Base-by-base conservation (phyloP, 805 yeast genomes). In the Nakazawaea ishiwadae region DNA sequence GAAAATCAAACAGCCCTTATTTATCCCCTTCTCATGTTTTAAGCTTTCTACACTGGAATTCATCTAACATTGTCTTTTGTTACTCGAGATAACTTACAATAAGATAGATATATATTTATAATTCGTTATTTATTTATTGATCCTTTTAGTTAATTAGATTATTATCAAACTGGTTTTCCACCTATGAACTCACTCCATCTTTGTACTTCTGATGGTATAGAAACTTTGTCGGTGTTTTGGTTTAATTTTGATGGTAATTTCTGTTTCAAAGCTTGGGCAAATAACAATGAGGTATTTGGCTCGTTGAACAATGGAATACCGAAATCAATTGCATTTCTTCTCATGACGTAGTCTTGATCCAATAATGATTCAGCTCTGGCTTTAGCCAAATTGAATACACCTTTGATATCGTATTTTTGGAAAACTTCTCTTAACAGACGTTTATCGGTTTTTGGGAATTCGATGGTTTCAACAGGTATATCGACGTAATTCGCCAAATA, bases 251-350 rank as follows among this genome's bases (percentile, higher is more conserved):
- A 70, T 71, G 51, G 77, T 66, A 51, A 85, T 71, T 89, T 88
- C 42, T 66, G 77, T 51, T 77, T 77, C 67, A 93, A 71, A 49
- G 96, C 86, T 58, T 79, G 69, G 17, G 97, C 89, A 64, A 93
- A 93, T 53, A 93, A 68, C 54, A 81, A 59, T 2, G 96, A 84
- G 17, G 99, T 95, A 60, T 88, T 81, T 50, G 98, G 96, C 70
- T 93, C 99, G 60, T 91, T 93, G 73, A 93, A 91, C 59, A 93
- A 72, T 32, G 99, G 96, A 56, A 91, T 83, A 46, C 86, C 98
- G 62, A 93, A 93, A 64, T 93, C 99, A 68, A 93, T 95, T 36
- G 99, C 98, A 63, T 93, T 93, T 72, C 99, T 84, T 73, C 99
- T 84, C 99, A 93, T 93, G 44, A 91, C 82, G 64, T 93, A 93